phyloP scores from a whole-genome alignment of 169 alveolate genomes.

The Eimeria necatrix region DNA sequence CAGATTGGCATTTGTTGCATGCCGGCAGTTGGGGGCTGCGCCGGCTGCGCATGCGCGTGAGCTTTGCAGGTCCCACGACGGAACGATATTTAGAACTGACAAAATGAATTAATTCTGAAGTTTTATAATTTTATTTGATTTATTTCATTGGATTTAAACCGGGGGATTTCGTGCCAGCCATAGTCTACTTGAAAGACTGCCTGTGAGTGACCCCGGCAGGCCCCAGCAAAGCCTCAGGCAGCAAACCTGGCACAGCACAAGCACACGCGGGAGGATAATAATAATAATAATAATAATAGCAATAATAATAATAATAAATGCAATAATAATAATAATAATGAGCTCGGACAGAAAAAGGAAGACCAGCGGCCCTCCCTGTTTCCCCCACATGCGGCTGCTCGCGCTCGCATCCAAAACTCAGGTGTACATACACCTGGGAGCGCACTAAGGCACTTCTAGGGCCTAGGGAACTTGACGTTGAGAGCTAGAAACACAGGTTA shows the following conservation, averaged over 20 bases:
- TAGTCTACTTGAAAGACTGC: neutral
- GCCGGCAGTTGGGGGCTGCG: too few species aligned
- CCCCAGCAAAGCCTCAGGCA: too few species aligned
- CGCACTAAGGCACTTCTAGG: neutral
- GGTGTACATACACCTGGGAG: slow-evolving; percentile 7
- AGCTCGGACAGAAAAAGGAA: slow-evolving; percentile 71
- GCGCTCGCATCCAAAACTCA: neutral
- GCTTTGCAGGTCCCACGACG: too few species aligned
- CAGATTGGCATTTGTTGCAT: neutral
- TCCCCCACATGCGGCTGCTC: neutral
- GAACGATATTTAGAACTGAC: neutral
- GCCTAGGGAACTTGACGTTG: too few species aligned
- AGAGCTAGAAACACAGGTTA: too few species aligned
- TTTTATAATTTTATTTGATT: too few species aligned
- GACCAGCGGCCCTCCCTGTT: slow-evolving; percentile 74
- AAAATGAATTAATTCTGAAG: neutral
- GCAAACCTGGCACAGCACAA: too few species aligned
- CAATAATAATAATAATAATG: neutral
- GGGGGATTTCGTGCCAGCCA: neutral
- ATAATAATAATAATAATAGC: neutral
- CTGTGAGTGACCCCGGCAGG: too few species aligned
- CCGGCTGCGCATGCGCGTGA: too few species aligned
- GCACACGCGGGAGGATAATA: too few species aligned
- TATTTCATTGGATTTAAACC: neutral
- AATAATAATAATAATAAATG: too few species aligned